Conservation (phyloP, 495 filamentous ascomycete genomes). For the Cetradonia linearis region DNA sequence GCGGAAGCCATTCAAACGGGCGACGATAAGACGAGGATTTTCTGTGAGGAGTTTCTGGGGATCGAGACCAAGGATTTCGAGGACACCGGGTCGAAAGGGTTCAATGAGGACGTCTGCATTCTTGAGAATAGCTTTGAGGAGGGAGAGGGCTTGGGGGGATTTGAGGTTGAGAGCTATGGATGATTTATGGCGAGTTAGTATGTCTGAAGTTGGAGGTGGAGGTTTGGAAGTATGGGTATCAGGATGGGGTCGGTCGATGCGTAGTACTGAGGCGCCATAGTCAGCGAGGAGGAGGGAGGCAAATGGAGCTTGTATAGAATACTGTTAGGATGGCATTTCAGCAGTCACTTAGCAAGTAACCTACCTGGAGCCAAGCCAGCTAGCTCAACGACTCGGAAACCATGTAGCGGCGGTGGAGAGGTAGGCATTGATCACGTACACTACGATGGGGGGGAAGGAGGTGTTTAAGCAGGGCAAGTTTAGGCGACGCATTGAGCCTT, state of each 20-base stretch:
- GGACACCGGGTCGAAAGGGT: constrained; percentile 80
- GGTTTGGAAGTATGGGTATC: constrained; percentile 27
- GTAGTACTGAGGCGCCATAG: constrained; percentile 77
- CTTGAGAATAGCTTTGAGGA: constrained; percentile 55
- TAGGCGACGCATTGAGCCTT: background rate
- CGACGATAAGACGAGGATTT: constrained; percentile 74
- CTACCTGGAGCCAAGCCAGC: constrained; percentile 81
- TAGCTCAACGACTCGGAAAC: constrained; percentile 77
- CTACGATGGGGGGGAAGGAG: background rate
- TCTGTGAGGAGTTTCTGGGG: constrained; percentile 52
- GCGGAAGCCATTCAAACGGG: constrained; percentile 79
- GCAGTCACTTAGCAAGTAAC: constrained; percentile 12
- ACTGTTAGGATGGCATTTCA: constrained; percentile 7
- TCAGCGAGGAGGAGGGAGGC: constrained; percentile 81
- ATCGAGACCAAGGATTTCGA: constrained; percentile 70
- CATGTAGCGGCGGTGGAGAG: constrained; percentile 52
- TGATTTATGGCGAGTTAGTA: constrained; percentile 65
- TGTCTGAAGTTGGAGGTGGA: constrained; percentile 47
- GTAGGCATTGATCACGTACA: constrained; percentile 32
- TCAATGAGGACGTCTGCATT: constrained; percentile 76
- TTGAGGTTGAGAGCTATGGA: constrained; percentile 74
- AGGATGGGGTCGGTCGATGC: constrained; percentile 60
- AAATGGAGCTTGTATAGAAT: constrained; percentile 57
- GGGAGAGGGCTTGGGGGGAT: constrained; percentile 44
- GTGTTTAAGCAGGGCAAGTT: background rate